Evolutionary conservation across 2,329 filamentous ascomycete genomes (phyloP).

Genomic region (Mariannaea sp.): DNA sequence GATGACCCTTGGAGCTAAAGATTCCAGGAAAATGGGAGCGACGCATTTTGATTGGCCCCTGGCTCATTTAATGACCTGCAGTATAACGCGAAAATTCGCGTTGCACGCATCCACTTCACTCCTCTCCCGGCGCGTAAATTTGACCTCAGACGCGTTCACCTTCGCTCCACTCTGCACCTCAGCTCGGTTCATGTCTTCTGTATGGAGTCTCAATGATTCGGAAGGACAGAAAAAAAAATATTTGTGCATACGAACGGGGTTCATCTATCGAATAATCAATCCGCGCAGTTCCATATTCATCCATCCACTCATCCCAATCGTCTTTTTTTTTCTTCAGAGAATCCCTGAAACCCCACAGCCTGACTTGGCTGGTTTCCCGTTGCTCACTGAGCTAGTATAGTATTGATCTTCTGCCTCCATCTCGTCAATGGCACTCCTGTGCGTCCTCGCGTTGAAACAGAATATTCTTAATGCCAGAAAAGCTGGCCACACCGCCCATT

Average conservation of each 20-base stretch:
- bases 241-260: conserved; percentile 6
- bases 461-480: conserved; percentile 8
- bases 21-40: too few relatives aligned
- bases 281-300: conserved; percentile 19
- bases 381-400: background rate
- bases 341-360: conserved; percentile 12
- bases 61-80: conserved; percentile 18
- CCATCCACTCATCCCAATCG: conserved; percentile 23
- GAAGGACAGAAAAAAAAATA: conserved; percentile 23
- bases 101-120: conserved; percentile 22
- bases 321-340: conserved; percentile 25
- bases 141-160: conserved; percentile 22
- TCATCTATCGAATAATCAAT: conserved; percentile 10
- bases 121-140: conserved; percentile 36
- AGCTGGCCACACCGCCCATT: conserved; percentile 17
- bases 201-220: background rate
- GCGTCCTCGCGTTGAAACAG: conserved; percentile 24
- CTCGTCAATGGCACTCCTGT: background rate
- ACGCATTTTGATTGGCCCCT: conserved; percentile 25
- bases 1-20: background rate
- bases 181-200: background rate
- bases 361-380: background rate
- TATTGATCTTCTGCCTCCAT: conserved; percentile 19
- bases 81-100: conserved; percentile 34
- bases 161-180: conserved; percentile 13